Evolutionary conservation across 176 grass and related monocot genomes (phyloP), one percentile per base, ranked within the genome.

Genomic region (Phoenix dactylifera): DNA sequence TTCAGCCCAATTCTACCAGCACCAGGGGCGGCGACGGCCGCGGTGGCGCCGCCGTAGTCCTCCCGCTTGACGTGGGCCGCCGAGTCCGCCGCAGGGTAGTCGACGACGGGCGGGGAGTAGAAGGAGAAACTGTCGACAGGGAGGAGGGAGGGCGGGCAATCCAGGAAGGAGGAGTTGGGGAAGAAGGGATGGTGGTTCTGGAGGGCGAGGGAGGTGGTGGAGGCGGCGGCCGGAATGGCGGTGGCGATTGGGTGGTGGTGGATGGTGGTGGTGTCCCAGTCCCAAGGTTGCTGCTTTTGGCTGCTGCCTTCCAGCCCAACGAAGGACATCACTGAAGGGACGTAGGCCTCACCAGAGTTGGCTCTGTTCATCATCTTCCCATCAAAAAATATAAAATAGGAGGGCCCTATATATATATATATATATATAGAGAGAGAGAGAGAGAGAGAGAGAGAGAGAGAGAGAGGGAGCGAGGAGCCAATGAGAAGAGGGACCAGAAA

Each of bases 1-100:
- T 90, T 78, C 63, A 90, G 76, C 10, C 86, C 86, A 44, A 44
- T 44, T 44, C 9, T 12, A 44, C 35, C 35, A 9, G 35, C 35
- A 44, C 7, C 35, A 3, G 9, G 9, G 35, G 6, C 10, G 35
- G 35, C 35, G 35, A 12, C 10, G 35, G 35, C 10, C 7, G 35
- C 9, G 35, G 9, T 44, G 35, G 35, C 9, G 10, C 35, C 35
- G 35, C 10, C 35, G 35, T 9, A 44, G 35, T 44, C 35, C 35
- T 44, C 35, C 35, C 35, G 9, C 35, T 44, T 44, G 35, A 44
- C 35, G 35, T 12, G 10, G 35, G 35, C 35, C 10, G 6, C 35
- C 35, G 35, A 1, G 9, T 9, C 35, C 35, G 35, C 35, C 35
- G 35, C 9, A 3, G 7, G 35, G 35, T 44, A 44, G 9, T 44